Base-by-base conservation (phyloP, 1,284 basidiomycete species). In the Heterobasidion parviporum region DNA sequence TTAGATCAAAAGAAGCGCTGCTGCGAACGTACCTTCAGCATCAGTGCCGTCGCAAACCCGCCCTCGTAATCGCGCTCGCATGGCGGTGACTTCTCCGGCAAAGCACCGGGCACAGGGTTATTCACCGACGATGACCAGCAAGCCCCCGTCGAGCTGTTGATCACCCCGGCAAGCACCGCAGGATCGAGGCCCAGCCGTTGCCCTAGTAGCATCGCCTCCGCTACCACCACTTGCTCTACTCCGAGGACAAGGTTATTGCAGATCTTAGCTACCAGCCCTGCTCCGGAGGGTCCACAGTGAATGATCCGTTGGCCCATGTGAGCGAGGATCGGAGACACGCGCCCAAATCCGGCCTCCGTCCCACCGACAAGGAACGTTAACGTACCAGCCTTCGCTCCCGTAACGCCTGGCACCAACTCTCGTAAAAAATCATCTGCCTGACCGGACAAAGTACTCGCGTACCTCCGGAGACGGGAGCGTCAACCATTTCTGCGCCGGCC, bases 321-420 rank as follows among this genome's bases (percentile, higher is more conserved):
- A n/a, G 77, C 67, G 26, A 91, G 75, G 47, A 81, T 72, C 2
- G 87, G 82, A 53, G 78, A 72, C 7, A 88, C 83, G 26, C 72
- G 71, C n/a, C 74, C 66, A 64, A 87, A 94, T 14, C 81, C 77
- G 5, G 70, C 65, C 38, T 80, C 69, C 1, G 81, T 75, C 6
- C 92, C 89, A n/a, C 93, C 93, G 32, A 94, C 89, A 56, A 96
- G 86, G 76, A 96, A 96, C 16, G 89, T 85, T n/a, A 96, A 76
- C 0, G 90, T 92, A 35, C 80, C 90, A 6, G 87, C 87, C 65
- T 87, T 85, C 8, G 94, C 94, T 20, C 93, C 93, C 15, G 87
- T 74, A 7, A 93, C 90, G 47, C 89, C 87, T 89, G 56, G 15
- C 15, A 46, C 38, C n/a, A 10, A 10, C n/a, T 41, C 38, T n/a